phyloP scores from a whole-genome alignment of 73 alveolate genomes.

The Blepharisma stoltei region DNA sequence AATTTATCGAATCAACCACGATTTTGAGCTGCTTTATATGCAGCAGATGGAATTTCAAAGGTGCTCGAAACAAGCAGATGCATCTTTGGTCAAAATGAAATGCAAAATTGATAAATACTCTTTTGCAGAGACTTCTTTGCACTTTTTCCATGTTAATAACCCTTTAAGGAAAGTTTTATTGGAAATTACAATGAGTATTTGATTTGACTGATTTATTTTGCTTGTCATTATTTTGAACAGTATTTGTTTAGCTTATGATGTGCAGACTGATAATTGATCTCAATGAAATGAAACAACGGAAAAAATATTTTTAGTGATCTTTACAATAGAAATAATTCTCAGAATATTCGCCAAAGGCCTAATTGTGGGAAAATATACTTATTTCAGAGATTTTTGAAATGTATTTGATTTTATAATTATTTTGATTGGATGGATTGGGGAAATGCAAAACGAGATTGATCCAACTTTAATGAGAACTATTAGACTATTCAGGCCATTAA shows the following conservation, averaged over 20 bases:
- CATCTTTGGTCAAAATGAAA: neutral
- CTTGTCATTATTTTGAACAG: neutral
- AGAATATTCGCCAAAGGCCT: slow-evolving; percentile 55
- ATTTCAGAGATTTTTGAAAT: slow-evolving; percentile 78
- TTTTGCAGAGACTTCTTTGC: neutral
- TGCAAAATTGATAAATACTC: neutral
- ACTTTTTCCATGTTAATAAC: neutral
- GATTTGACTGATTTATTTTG: neutral
- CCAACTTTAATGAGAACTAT: slow-evolving; percentile 56
- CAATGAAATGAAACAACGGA: slow-evolving; percentile 11
- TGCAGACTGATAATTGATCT: neutral
- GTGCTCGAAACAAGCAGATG: neutral
- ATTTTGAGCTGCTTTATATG: neutral
- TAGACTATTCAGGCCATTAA: slow-evolving; percentile 69
- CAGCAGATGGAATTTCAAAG: neutral
- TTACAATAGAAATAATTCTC: slow-evolving; percentile 41
- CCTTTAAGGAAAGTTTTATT: neutral
- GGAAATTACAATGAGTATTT: neutral
- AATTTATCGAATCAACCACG: neutral
- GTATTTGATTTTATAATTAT: slow-evolving; percentile 72
- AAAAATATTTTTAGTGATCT: slow-evolving; percentile 28
- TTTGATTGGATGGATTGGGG: slow-evolving; percentile 57
- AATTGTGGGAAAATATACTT: slow-evolving; percentile 41
- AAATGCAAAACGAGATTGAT: neutral
- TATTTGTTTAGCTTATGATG: neutral